These are phyloP conservation scores for Iberis amara DNA, from an alignment of 441 rosid species.

Conservation along the genomic window DNA sequence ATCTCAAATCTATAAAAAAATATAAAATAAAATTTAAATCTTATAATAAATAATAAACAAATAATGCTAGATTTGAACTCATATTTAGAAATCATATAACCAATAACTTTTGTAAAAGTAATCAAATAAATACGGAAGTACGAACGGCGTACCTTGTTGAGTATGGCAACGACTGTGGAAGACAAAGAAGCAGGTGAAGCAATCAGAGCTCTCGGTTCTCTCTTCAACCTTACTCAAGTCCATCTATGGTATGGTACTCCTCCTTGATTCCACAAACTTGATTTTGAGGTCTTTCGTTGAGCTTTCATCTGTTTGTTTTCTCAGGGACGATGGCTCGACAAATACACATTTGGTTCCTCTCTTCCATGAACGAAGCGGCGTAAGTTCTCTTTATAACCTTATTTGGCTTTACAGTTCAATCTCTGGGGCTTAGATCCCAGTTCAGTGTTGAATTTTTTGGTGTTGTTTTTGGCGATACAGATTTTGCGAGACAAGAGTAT, in stretches of 20 bases:
- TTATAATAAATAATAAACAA: too few relatives aligned
- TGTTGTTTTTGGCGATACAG: conserved; percentile 26
- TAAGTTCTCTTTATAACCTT: neutral
- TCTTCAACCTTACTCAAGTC: conserved; percentile 67
- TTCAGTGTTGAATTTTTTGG: neutral
- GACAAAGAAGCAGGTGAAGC: conserved; percentile 37
- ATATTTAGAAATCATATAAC: too few relatives aligned
- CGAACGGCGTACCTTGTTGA: neutral
- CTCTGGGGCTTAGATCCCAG: neutral
- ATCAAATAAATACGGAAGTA: too few relatives aligned
- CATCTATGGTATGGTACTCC: conserved; percentile 68
- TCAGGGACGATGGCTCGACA: conserved; percentile 57
- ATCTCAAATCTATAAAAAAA: too few relatives aligned
- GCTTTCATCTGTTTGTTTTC: neutral
- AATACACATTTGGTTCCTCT: conserved; percentile 33
- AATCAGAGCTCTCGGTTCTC: conserved; percentile 62
- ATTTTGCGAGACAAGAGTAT: conserved; percentile 21
- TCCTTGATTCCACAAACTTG: neutral
- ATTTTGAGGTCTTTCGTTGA: neutral
- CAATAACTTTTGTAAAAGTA: too few relatives aligned
- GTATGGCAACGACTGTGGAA: conserved; percentile 24
- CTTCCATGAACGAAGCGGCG: conserved; percentile 30
- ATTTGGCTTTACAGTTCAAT: neutral
- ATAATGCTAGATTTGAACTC: too few relatives aligned
- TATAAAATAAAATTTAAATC: too few relatives aligned